These are phyloP conservation scores for Mycena rosella DNA, from an alignment of 768 basidiomycete genomes.

Conservation along the genomic window DNA sequence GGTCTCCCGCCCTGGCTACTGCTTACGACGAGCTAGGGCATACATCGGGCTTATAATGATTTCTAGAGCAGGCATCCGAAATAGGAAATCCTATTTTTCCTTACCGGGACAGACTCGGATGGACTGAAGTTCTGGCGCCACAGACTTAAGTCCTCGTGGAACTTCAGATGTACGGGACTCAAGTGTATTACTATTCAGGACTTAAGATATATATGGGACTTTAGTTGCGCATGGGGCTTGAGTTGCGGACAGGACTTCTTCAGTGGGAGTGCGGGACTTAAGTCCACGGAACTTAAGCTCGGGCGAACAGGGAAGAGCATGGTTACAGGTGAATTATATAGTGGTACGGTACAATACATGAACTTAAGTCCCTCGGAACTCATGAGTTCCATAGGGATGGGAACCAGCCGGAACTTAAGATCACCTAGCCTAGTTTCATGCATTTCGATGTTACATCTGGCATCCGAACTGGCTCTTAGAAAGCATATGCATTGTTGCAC, in stretches of 20 bases:
- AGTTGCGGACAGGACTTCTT: not conserved
- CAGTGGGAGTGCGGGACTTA: not conserved
- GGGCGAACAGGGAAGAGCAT: not conserved
- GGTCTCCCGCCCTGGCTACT: not conserved
- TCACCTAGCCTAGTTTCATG: too few relatives aligned
- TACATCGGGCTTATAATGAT: conserved; percentile 17
- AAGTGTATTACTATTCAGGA: not conserved
- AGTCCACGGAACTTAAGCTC: not conserved
- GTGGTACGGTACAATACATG: too few relatives aligned
- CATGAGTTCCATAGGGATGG: too few relatives aligned
- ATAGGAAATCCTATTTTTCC: too few relatives aligned
- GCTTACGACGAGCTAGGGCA: not conserved
- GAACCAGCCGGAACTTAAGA: too few relatives aligned
- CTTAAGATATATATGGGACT: not conserved
- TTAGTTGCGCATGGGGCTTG: not conserved
- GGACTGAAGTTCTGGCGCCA: not conserved
- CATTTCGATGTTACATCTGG: too few relatives aligned
- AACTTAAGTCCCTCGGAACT: too few relatives aligned
- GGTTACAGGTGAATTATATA: not conserved
- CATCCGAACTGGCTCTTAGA: too few relatives aligned
- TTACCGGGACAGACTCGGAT: not conserved
- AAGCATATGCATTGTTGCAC: too few relatives aligned
- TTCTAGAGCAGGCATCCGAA: conserved; percentile 2
- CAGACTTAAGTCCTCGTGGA: not conserved
- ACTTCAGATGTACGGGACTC: not conserved